Base-by-base conservation (phyloP, 768 basidiomycete genomes). In the Terana coerulea region DNA sequence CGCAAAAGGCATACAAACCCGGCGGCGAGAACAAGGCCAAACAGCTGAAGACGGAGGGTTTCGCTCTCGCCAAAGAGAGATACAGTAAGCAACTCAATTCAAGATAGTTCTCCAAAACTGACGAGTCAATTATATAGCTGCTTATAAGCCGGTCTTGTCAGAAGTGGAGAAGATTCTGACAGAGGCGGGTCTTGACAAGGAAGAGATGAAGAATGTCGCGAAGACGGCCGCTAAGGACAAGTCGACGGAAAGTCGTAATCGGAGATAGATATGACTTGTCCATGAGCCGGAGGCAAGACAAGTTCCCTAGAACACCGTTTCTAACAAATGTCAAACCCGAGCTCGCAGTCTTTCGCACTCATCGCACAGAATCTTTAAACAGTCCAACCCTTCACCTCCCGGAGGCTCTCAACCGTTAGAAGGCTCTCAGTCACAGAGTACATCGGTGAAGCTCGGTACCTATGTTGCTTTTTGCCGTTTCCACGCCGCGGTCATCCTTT, bases 101-200 rank as follows among this genome's bases (percentile, higher is more conserved):
- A 84, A 88, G 58, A 21, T 33, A 44, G 17, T 45, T n/a, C 17
- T 34, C 28, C 21, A 19, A 31, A 14, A 12, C 28, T 46, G 22
- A 46, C 17, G 19, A 3, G 5, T 8, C 25, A 21, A 83, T 54
- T 33, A 31, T 46, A 19, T 51, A 90, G 88, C 69, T n/a, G 73
- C 72, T 30, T 95, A 95, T 63, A 89, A 91, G 60, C 93, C 91
- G 0, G 76, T 90, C 5, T 66, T 95, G 15, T 72, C 84, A 55
- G 88, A 94, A 63, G 86, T 93, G 2, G 90, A 91, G 63, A 85
- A 78, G 58, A 93, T 94, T 36, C 66, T 92, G 45, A 80, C 78
- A 9, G 90, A 91, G 59, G 91, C 93, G 0, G 92, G 91, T 0
- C 66, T 94, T 46, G 89, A 94, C 52, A 87, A 88, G 54, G 86